Evolutionary conservation across 2,329 filamentous ascomycete species (phyloP).

Genomic region (Sporothrix variecibatus): DNA sequence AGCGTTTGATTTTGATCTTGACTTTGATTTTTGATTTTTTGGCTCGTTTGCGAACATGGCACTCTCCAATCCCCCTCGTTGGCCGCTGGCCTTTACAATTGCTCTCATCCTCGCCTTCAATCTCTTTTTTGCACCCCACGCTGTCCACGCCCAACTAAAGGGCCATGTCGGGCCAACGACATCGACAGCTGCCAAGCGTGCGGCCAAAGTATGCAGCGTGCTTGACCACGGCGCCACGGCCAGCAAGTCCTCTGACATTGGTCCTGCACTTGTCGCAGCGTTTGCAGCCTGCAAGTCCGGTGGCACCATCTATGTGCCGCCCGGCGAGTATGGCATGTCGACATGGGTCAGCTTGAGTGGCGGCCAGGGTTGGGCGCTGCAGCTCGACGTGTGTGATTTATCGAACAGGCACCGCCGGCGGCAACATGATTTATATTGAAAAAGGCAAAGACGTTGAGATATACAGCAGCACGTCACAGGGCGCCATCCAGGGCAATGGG

Average conservation of each 20-base stretch:
- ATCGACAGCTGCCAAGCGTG: constrained; percentile 34
- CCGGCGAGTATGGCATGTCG: constrained; percentile 32
- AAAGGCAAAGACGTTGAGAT: constrained; percentile 48
- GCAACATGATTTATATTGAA: constrained; percentile 36
- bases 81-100: not conserved
- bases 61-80: not conserved
- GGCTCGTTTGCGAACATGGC: not conserved
- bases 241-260: constrained; percentile 47
- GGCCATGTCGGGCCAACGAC: constrained; percentile 37
- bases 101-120: not conserved
- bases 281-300: constrained; percentile 13
- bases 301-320: constrained; percentile 30
- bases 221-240: constrained; percentile 52
- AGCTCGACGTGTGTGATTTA: constrained; percentile 32
- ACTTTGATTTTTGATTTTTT: too few relatives aligned
- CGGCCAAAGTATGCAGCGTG: constrained; percentile 48
- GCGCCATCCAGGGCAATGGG: constrained; percentile 53
- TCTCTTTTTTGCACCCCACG: not conserved
- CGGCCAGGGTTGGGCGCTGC: constrained; percentile 29
- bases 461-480: constrained; percentile 45
- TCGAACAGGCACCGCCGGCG: constrained; percentile 30
- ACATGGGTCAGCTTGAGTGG: constrained; percentile 31
- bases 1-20: not conserved
- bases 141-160: constrained; percentile 32
- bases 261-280: constrained; percentile 4